Evolutionary conservation across 2,329 filamentous ascomycete species (phyloP).

Genomic region (Aureobasidium sp.): DNA sequence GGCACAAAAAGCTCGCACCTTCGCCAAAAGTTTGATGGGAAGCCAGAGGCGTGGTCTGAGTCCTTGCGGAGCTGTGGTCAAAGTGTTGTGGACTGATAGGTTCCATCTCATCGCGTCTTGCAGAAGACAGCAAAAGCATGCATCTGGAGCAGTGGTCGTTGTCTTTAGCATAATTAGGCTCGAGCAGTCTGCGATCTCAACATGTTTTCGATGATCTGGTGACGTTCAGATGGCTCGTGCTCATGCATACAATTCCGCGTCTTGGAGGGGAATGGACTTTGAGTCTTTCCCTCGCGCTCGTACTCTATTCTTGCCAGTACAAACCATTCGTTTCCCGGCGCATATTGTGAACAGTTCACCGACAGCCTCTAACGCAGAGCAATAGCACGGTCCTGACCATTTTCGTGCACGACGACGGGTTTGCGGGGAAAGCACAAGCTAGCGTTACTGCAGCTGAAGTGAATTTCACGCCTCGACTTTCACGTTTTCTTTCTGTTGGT

Average conservation of each 20-base stretch:
- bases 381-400: background rate
- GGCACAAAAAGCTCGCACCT: background rate
- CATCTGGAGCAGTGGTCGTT: background rate
- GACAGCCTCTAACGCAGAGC: background rate
- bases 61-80: background rate
- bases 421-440: conserved; percentile 2
- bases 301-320: background rate
- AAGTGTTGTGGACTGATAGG: background rate
- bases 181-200: background rate
- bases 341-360: background rate
- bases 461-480: conserved; percentile 10
- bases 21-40: background rate
- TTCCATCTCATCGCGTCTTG: background rate
- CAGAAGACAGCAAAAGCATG: background rate
- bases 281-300: background rate
- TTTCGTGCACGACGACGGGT: background rate
- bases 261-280: background rate
- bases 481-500: conserved; percentile 13
- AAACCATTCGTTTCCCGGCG: background rate
- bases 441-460: conserved; percentile 4
- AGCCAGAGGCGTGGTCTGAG: background rate
- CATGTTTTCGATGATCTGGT: background rate
- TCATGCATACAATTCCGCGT: conserved; percentile 2
- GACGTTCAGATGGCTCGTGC: conserved; percentile 9
- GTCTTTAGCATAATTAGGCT: conserved; percentile 1